phyloP scores from a whole-genome alignment of 2,329 filamentous ascomycete genomes.

The Saccharata proteae region DNA sequence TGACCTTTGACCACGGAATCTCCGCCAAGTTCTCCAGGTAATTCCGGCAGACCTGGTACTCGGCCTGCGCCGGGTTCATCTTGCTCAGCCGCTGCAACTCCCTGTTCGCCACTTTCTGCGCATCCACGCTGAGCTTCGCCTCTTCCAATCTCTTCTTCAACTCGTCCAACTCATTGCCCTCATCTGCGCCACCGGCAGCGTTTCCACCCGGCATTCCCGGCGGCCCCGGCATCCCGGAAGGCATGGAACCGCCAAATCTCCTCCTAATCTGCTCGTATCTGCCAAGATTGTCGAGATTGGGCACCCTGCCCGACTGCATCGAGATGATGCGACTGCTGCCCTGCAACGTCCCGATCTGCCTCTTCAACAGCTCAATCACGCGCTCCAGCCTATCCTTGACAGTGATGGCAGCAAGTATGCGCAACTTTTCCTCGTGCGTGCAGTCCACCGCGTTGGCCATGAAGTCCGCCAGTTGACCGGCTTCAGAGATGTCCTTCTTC shows the following conservation, averaged over 20 bases:
- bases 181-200: slow-evolving; percentile 55
- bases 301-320: slow-evolving; percentile 46
- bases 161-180: slow-evolving; percentile 81
- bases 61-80: slow-evolving; percentile 92
- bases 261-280: neutral
- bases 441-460: slow-evolving; percentile 89
- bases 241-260: slow-evolving; percentile 14
- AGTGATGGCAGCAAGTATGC: slow-evolving; percentile 69
- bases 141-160: slow-evolving; percentile 76
- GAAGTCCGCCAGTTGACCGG: slow-evolving; percentile 81
- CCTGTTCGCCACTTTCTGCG: slow-evolving; percentile 77
- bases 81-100: slow-evolving; percentile 82
- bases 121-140: slow-evolving; percentile 71
- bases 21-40: slow-evolving; percentile 91
- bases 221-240: slow-evolving; percentile 18
- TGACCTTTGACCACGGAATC: slow-evolving; percentile 80
- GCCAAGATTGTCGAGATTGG: slow-evolving; percentile 2
- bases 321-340: slow-evolving; percentile 77
- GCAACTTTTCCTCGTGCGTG: slow-evolving; percentile 80
- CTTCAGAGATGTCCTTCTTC: slow-evolving; percentile 69
- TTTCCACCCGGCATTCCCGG: slow-evolving; percentile 32
- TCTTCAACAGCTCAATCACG: slow-evolving; percentile 71
- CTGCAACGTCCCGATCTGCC: slow-evolving; percentile 74
- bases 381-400: slow-evolving; percentile 66
- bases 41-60: slow-evolving; percentile 85